Evolutionary conservation across 2,329 filamentous ascomycete genomes (phyloP), one percentile per base, ranked within the genome.

Genomic region (Lecanosticta acicola): DNA sequence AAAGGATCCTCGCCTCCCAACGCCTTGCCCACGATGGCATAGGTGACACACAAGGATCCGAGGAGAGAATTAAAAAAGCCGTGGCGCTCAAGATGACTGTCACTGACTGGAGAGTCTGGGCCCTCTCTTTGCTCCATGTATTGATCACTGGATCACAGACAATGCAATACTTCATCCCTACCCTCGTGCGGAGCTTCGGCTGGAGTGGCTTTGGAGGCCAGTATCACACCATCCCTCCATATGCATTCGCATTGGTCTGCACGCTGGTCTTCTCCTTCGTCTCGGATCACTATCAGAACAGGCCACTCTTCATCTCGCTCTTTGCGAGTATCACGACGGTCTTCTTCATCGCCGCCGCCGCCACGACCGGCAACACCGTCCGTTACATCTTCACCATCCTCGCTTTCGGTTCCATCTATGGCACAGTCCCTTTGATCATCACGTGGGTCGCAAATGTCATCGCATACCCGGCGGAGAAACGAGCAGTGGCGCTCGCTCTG

Each of bases 401-500:
- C 39, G 44, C 44, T 11, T 46, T 46, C 33, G 44, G 44, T n/a
- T 17, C 40, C 13, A 35, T 42, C 4, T 42, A 42, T 32, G 40
- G 40, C 26, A 34, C 20, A 17, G n/a, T n/a, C 8, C 40, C 40
- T 11, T 19, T 42, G 3, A 35, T 35, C 16, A 8, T 34, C 1
- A 42, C 24, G 16, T 42, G 32, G 40, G 32, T 42, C 4, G 17
- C 40, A 13, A 34, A 42, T 16, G 40, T 42, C 8, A 34, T 42
- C 16, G 26, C 19, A 3, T 18, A 26, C 2, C 40, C 44, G 13
- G 32, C 39, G 1, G 74, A 78, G 51, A 69, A 71, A 2, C 61
- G 76, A n/a, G 75, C 69, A 11, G 69, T 80, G n/a, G 67, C 68
- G 2, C 59, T 79, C 17, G 76, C 75, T 1, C 58, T 78, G 8